These are phyloP conservation scores for Diaporthe vexans DNA, from an alignment of 2,329 filamentous ascomycete species.

Conservation along the genomic window DNA sequence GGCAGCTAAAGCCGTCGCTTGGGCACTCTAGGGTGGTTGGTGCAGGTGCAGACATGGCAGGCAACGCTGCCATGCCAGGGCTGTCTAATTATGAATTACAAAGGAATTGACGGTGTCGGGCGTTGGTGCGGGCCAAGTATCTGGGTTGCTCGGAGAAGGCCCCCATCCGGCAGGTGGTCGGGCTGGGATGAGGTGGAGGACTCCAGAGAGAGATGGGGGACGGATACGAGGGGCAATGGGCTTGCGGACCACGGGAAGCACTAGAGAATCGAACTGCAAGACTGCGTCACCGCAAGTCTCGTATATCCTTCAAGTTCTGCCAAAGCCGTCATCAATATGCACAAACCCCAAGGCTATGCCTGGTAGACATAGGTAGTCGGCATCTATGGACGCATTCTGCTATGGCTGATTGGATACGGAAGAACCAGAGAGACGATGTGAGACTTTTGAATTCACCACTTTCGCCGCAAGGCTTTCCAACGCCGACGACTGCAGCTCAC, in stretches of 20 bases:
- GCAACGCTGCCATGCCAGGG: background rate
- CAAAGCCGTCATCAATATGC: background rate
- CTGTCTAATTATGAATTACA: background rate
- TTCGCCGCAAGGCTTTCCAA: background rate
- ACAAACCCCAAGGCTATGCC: background rate
- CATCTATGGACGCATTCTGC: background rate
- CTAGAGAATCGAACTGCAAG: background rate
- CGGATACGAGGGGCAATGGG: slow-evolving; percentile 18
- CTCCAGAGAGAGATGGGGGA: background rate
- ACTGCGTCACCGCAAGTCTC: background rate
- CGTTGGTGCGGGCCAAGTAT: slow-evolving; percentile 16
- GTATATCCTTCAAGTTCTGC: background rate
- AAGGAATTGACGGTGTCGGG: slow-evolving; percentile 5
- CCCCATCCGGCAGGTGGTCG: slow-evolving; percentile 26
- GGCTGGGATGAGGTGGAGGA: background rate
- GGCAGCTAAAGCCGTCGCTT: background rate
- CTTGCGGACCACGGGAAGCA: background rate
- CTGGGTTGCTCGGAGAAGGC: slow-evolving; percentile 23
- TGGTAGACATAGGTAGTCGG: background rate
- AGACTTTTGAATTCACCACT: background rate
- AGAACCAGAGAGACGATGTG: background rate
- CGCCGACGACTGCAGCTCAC: slow-evolving; percentile 2
- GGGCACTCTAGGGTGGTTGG: background rate
- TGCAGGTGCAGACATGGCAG: background rate
- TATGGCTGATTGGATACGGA: background rate